A percentile compares a stretch with the other conserved stretches of the same genome.
These are phyloP conservation scores for Lachancea lanzarotensis DNA, from an alignment of 805 yeast species.

Conservation along the genomic window DNA sequence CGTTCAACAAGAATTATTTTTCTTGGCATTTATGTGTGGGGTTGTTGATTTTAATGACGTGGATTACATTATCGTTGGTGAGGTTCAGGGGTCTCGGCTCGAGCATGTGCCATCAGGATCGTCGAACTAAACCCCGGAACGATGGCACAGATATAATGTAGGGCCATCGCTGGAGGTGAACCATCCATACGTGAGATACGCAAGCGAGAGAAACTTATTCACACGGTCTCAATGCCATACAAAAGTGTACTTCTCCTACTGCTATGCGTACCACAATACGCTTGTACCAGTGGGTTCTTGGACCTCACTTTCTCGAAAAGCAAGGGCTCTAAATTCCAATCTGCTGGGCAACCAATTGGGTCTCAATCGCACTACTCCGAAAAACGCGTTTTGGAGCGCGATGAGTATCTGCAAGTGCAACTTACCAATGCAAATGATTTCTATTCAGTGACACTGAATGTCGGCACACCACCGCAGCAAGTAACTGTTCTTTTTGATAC, in stretches of 20 bases:
- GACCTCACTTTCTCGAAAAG: slow-evolving; percentile 19
- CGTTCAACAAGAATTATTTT: too few species aligned
- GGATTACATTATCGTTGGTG: neutral
- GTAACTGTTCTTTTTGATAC: slow-evolving; percentile 41
- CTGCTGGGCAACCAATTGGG: neutral
- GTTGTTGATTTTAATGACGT: too few species aligned
- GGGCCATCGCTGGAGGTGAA: too few species aligned
- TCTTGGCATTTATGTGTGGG: too few species aligned
- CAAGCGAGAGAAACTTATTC: too few species aligned
- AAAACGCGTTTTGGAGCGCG: neutral
- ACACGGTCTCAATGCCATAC: neutral
- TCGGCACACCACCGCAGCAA: slow-evolving; percentile 41
- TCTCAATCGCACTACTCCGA: neutral
- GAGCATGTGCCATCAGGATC: neutral
- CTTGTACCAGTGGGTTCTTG: neutral
- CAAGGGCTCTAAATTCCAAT: slow-evolving; percentile 18
- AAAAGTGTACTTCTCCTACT: neutral
- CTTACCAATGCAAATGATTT: slow-evolving; percentile 14
- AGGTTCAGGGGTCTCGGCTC: neutral
- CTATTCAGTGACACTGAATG: slow-evolving; percentile 26
- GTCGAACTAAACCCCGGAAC: neutral
- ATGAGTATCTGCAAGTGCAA: neutral
- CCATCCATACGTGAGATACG: too few species aligned
- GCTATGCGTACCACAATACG: neutral
- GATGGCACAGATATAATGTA: too few species aligned